Evolutionary conservation across 2,329 filamentous ascomycete species (phyloP).

Genomic region (Talaromyces amestolkiae): DNA sequence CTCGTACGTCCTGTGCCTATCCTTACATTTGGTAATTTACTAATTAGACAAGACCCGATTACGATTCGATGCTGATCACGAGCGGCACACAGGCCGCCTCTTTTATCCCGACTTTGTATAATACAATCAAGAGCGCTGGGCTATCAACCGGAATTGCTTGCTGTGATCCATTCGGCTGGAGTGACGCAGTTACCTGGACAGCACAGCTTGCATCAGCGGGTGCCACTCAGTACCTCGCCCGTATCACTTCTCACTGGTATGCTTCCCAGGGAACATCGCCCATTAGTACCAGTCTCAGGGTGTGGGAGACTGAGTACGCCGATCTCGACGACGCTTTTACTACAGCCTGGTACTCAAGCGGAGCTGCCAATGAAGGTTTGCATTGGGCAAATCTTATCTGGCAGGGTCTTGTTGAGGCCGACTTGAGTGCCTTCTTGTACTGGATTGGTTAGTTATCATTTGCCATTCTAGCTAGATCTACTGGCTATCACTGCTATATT

Average conservation of each 20-base stretch:
- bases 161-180: conserved; percentile 12
- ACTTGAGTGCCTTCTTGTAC: conserved; percentile 10
- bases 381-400: conserved; percentile 8
- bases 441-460: neutral
- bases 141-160: conserved; percentile 3
- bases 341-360: conserved; percentile 9
- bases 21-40: neutral
- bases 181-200: conserved; percentile 3
- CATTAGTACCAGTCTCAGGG: conserved; percentile 3
- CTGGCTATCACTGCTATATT: neutral
- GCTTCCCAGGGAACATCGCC: conserved; percentile 2
- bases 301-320: conserved; percentile 10
- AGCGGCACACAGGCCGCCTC: conserved; percentile 12
- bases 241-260: conserved; percentile 16
- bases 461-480: too few relatives aligned
- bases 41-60: neutral
- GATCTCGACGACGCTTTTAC: neutral
- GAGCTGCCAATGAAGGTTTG: conserved; percentile 7
- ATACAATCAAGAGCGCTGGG: neutral
- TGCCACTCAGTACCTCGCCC: neutral
- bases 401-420: conserved; percentile 7
- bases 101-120: conserved; percentile 10
- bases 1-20: neutral
- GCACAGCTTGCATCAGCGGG: conserved; percentile 1
- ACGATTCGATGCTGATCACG: neutral